These are phyloP conservation scores for Diaporthe citrichinensis DNA, from an alignment of 2,329 filamentous ascomycete genomes.

Conservation along the genomic window DNA sequence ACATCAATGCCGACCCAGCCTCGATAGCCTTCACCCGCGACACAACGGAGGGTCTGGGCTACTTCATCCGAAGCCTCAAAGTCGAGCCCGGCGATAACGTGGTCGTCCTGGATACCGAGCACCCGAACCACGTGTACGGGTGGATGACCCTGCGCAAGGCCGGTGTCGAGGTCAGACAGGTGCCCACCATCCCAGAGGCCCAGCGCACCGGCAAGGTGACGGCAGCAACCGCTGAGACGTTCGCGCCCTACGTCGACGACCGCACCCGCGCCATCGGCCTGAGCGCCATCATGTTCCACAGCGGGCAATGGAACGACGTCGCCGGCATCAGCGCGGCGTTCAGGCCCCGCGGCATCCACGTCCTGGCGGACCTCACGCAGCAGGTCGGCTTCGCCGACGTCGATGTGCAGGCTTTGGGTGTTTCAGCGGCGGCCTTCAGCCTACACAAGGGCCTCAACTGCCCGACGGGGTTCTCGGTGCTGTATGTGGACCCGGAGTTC, in stretches of 20 bases:
- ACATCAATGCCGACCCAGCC: conserved; percentile 48
- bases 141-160: conserved; percentile 48
- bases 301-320: conserved; percentile 51
- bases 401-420: conserved; percentile 46
- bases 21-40: conserved; percentile 51
- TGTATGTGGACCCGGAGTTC: conserved; percentile 48
- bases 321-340: conserved; percentile 47
- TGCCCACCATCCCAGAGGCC: conserved; percentile 43
- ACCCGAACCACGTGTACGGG: conserved; percentile 50
- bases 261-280: conserved; percentile 50
- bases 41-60: conserved; percentile 51
- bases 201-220: conserved; percentile 22
- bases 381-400: conserved; percentile 51
- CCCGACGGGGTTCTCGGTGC: conserved; percentile 49
- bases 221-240: conserved; percentile 44
- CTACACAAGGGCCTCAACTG: conserved; percentile 53
- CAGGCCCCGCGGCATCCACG: conserved; percentile 48
- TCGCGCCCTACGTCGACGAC: conserved; percentile 49
- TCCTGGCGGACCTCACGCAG: conserved; percentile 51
- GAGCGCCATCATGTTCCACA: conserved; percentile 52
- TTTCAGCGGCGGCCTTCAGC: conserved; percentile 51
- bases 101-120: conserved; percentile 50
- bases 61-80: conserved; percentile 47
- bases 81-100: conserved; percentile 51
- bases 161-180: conserved; percentile 49